Base-by-base conservation (phyloP, 805 yeast genomes). In the Pichia cabralensis region DNA sequence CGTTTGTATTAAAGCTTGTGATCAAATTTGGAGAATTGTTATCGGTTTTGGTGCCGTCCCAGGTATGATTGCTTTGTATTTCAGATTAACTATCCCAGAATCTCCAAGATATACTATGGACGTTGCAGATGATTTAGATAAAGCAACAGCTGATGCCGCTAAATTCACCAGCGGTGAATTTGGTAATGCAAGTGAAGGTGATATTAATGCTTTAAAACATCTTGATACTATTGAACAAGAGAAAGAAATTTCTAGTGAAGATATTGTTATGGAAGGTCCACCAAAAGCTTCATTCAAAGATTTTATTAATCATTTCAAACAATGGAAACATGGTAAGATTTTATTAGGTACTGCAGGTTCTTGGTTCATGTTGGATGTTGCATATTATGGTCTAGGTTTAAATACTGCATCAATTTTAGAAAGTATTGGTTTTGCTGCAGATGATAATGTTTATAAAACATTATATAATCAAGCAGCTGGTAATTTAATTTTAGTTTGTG, bases 11-110 rank as follows among this genome's bases (percentile, higher is more conserved):
- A 73, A 66, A 56, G 95, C 95, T 36, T 71, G 81, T 61, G 95
- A 85, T 64, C 86, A 80, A 65, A 82, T 83, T 83, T 85, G 96
- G 96, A 82, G 96, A 76, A 71, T 85, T 45, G 61, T 85, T 41
- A 63, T 85, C 56, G 95, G 96, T 52, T 70, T 88, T 46, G 95
- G 96, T 56, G 76, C 83, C 65, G 79, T 85, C 47, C 95, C 96
- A 48, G 95, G 94, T 59, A 48, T 68, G 45, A 60, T 79, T 56
- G 94, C 95, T 29, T 71, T 82, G 48, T 86, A 86, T 69, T 86
- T 74, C 69, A 82, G 96, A 73, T 72, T 85, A 62, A 85, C 95
- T 47, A 86, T 82, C 58, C 95, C 94, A 47, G 96, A 83, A 69
- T 83, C 94, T 36, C 96, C 95, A 62, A 79, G 95, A 69, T 84